Conservation (phyloP, 2,329 filamentous ascomycete species). For the Fusarium napiforme region DNA sequence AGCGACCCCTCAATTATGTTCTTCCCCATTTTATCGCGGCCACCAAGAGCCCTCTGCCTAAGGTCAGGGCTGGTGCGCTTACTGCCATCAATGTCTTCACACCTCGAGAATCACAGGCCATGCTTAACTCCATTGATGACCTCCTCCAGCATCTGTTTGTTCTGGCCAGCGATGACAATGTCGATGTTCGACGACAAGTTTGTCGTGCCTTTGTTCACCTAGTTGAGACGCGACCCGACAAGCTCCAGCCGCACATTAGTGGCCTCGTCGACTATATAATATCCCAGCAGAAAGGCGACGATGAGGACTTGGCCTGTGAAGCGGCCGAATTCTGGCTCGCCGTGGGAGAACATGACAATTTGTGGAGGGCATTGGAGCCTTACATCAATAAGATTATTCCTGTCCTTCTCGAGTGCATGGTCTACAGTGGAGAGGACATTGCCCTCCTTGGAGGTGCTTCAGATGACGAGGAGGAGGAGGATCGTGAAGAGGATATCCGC, state of each 20-base stretch:
- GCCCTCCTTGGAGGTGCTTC: constrained; percentile 83
- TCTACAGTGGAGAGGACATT: constrained; percentile 95
- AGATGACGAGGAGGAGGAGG: constrained; percentile 91
- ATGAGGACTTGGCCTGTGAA: constrained; percentile 91
- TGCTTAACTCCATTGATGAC: constrained; percentile 82
- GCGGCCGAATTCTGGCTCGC: constrained; percentile 98
- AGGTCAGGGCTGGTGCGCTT: constrained; percentile 83
- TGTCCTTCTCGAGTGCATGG: constrained; percentile 91
- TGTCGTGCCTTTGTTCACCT: constrained; percentile 93
- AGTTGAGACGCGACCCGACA: constrained; percentile 89
- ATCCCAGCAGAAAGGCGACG: constrained; percentile 85
- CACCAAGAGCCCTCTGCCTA: constrained; percentile 78
- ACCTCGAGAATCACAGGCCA: constrained; percentile 82
- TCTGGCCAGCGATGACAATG: constrained; percentile 78
- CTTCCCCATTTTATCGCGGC: constrained; percentile 92
- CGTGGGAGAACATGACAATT: constrained; percentile 84
- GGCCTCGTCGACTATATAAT: constrained; percentile 95
- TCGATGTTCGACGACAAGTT: constrained; percentile 90
- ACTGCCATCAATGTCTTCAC: constrained; percentile 93
- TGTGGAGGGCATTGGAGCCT: constrained; percentile 80
- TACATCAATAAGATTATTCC: constrained; percentile 88
- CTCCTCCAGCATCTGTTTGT: constrained; percentile 86
- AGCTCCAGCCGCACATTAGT: constrained; percentile 86
- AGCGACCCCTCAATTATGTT: constrained; percentile 87
- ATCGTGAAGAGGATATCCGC: constrained; percentile 89